These are phyloP conservation scores for Phylloporus arenicola DNA, from an alignment of 768 basidiomycete genomes.

Conservation along the genomic window DNA sequence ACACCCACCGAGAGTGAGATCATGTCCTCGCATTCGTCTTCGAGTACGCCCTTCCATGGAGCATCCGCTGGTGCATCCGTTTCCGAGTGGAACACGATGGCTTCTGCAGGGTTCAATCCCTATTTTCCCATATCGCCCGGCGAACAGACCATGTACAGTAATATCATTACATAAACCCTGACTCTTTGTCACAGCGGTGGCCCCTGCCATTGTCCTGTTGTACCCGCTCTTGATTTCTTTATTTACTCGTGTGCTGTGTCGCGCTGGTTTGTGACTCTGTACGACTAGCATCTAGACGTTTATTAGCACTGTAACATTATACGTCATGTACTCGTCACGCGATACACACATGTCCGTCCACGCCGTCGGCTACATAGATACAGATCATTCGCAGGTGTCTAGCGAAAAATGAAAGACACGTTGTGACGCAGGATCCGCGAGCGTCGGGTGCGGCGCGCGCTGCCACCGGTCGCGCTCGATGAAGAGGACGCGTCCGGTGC, in stretches of 20 bases:
- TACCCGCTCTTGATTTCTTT: conserved; percentile 13
- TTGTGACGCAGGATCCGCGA: conserved; percentile 39
- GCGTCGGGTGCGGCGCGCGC: conserved; percentile 31
- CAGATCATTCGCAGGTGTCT: conserved; percentile 13
- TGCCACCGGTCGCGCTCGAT: conserved; percentile 70
- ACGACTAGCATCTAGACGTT: conserved; percentile 25
- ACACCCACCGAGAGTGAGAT: conserved; percentile 62
- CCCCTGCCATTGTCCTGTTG: neutral
- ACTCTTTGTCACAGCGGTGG: too few species aligned
- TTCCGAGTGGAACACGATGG: conserved; percentile 57
- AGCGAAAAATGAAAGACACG: conserved; percentile 49
- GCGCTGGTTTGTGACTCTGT: conserved; percentile 30
- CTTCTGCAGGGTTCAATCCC: conserved; percentile 54
- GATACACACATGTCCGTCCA: conserved; percentile 8
- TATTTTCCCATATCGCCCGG: conserved; percentile 60
- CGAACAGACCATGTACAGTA: conserved; percentile 53
- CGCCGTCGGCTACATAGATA: conserved; percentile 18
- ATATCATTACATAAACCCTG: conserved; percentile 46
- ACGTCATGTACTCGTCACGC: conserved; percentile 29
- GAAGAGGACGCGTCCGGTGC: conserved; percentile 56
- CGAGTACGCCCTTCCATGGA: conserved; percentile 38
- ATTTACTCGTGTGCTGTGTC: conserved; percentile 22
- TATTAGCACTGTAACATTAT: conserved; percentile 27
- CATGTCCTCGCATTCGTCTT: conserved; percentile 42
- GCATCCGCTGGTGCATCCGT: conserved; percentile 45